Base-by-base conservation (phyloP, 2,329 filamentous ascomycete species). In the Anisogramma anomala region DNA sequence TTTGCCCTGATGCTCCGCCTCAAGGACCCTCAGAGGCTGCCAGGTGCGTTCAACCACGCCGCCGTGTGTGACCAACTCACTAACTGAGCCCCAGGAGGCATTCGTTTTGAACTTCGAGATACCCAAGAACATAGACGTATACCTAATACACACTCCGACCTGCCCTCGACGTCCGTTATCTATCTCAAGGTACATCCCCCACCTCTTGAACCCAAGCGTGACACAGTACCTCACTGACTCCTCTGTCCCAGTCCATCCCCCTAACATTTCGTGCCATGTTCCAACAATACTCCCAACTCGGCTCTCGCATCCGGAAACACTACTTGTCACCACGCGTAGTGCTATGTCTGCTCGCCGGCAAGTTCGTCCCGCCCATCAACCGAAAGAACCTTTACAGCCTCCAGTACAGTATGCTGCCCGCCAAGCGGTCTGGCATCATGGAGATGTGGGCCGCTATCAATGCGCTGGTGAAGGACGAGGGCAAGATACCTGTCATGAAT, bases 331-430 rank as follows among this genome's bases (percentile, higher is more conserved):
- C 86, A 0, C 76, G 80, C 11, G 93, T 98, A 15, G 74, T 96
- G 35, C 71, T 94, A 28, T 91, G 86, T 53, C 78, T 98, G 2
- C 68, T 88, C 18, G 94, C 86, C 0, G 91, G 91, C 44, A 84
- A 83, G 47, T 95, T 95, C 50, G 87, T 96, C 2, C 91, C 89
- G 10, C 89, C 93, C 0, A 93, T 98, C 36, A 88, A 95, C 57
- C 77, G 93, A 39, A 89, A 88, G 56, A 93, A 91, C 55, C 69
- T 98, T 37, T 98, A 98, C 63, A 93, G 86, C 52, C 68, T 98
- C 53, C 91, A 98, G 63, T 98, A 98, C 62, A 94, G 86, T 64
- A 96, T 96, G 86, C 71, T 98, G 30, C 93, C 93, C 0, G 82
- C 84, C 6, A 74, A 75, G 40, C 69, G 93, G 33, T 82, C 85